These are phyloP conservation scores for Rhodomyrtus psidioides DNA, from an alignment of 441 rosid genomes.

Conservation along the genomic window DNA sequence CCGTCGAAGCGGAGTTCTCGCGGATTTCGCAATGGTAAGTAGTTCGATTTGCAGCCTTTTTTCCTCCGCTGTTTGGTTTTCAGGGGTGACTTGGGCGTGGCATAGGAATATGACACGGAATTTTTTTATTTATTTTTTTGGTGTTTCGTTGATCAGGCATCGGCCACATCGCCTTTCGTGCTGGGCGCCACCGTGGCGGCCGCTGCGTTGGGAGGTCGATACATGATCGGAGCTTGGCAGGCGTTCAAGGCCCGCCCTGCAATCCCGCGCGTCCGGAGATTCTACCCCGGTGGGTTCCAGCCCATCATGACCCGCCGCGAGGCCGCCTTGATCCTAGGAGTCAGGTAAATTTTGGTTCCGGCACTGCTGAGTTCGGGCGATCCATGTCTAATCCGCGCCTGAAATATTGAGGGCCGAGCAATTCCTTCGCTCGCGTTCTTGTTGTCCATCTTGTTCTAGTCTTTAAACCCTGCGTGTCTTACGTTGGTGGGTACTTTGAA, in stretches of 20 bases:
- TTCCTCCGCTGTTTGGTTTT: not conserved
- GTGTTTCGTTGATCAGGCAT: not conserved
- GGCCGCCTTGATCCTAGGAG: slow-evolving; percentile 18
- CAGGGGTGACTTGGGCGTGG: not conserved
- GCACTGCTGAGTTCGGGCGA: not conserved
- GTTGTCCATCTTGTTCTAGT: not conserved
- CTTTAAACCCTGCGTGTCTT: not conserved
- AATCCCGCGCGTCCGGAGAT: not conserved
- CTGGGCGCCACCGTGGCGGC: slow-evolving; percentile 2
- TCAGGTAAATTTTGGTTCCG: not conserved
- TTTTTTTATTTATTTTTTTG: not conserved
- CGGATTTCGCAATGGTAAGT: not conserved
- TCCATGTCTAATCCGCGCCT: not conserved
- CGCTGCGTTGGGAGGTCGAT: slow-evolving; percentile 11
- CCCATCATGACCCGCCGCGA: slow-evolving; percentile 9
- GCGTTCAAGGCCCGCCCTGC: slow-evolving; percentile 5
- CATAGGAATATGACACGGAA: not conserved
- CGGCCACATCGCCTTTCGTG: not conserved
- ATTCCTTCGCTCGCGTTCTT: not conserved
- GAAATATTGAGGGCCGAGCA: not conserved
- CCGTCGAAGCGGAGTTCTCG: not conserved
- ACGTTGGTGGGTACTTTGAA: not conserved
- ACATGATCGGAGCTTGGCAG: slow-evolving; percentile 5
- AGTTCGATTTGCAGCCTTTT: not conserved
- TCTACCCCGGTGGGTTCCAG: slow-evolving; percentile 15